phyloP scores from a whole-genome alignment of 2,329 filamentous ascomycete species.

The Ophiostoma ulmi region DNA sequence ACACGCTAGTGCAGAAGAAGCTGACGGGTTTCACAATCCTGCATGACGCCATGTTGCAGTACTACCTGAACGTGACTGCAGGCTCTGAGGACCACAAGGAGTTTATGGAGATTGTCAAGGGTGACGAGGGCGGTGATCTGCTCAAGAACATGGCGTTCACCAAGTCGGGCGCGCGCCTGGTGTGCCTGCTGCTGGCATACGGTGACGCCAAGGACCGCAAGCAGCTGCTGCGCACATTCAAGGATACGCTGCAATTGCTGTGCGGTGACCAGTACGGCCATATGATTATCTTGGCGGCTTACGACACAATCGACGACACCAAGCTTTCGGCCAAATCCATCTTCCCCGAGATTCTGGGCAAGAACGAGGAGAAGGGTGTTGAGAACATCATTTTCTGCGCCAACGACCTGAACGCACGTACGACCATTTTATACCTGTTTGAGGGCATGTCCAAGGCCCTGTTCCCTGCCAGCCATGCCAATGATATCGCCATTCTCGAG shows the following conservation, averaged over 20 bases:
- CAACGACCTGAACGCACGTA: slow-evolving; percentile 60
- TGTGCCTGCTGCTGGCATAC: slow-evolving; percentile 75
- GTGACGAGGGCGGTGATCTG: slow-evolving; percentile 83
- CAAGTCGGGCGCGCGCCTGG: slow-evolving; percentile 74
- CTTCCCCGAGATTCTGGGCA: slow-evolving; percentile 77
- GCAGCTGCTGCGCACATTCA: slow-evolving; percentile 76
- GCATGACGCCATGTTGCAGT: slow-evolving; percentile 97
- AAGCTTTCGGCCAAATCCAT: slow-evolving; percentile 81
- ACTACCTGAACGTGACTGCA: slow-evolving; percentile 73
- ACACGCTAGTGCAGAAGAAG: slow-evolving; percentile 91
- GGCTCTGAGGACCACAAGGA: slow-evolving; percentile 79
- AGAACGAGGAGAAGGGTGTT: slow-evolving; percentile 56
- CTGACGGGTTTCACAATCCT: slow-evolving; percentile 95
- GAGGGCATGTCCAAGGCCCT: slow-evolving; percentile 57
- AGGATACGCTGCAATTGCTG: slow-evolving; percentile 82
- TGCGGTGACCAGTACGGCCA: slow-evolving; percentile 75
- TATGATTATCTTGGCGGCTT: slow-evolving; percentile 74
- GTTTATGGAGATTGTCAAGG: slow-evolving; percentile 85
- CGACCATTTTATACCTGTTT: slow-evolving; percentile 75
- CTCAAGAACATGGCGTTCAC: slow-evolving; percentile 97
- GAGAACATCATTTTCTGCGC: slow-evolving; percentile 61
- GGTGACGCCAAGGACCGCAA: slow-evolving; percentile 91
- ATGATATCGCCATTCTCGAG: slow-evolving; percentile 64
- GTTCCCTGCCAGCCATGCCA: slow-evolving; percentile 57
- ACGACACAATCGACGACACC: slow-evolving; percentile 92